Percentiles rank a stretch among this genome's conserved stretches.
Conservation (phyloP, 2,329 filamentous ascomycete genomes). For the Thermothelomyces thermophilus region DNA sequence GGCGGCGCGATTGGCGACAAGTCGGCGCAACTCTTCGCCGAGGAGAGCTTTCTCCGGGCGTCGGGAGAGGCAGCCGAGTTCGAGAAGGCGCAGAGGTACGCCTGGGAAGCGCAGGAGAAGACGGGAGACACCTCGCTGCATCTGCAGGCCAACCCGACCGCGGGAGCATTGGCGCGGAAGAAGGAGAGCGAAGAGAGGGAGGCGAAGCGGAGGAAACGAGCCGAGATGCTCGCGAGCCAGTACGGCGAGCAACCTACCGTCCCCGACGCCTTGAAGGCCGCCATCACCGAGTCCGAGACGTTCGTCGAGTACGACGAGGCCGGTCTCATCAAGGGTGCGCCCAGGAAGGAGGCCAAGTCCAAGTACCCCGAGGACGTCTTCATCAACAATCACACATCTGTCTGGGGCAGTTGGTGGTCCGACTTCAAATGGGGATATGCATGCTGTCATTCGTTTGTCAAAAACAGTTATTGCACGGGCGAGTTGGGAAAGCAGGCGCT, state of each 20-base stretch:
- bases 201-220: slow-evolving; percentile 59
- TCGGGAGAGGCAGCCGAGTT: slow-evolving; percentile 92
- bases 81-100: slow-evolving; percentile 79
- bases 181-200: slow-evolving; percentile 71
- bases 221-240: slow-evolving; percentile 41
- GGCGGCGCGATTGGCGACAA: slow-evolving; percentile 73
- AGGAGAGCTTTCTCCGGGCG: slow-evolving; percentile 83
- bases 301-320: slow-evolving; percentile 94
- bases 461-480: slow-evolving; percentile 97
- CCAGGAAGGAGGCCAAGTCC: slow-evolving; percentile 68
- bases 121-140: slow-evolving; percentile 74
- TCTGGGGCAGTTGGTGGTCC: slow-evolving; percentile 98
- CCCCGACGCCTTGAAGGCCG: slow-evolving; percentile 57
- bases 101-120: slow-evolving; percentile 90
- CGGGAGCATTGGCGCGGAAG: slow-evolving; percentile 76
- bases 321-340: slow-evolving; percentile 82
- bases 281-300: slow-evolving; percentile 71
- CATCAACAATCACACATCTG: slow-evolving; percentile 82
- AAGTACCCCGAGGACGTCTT: slow-evolving; percentile 88
- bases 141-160: slow-evolving; percentile 92
- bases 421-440: slow-evolving; percentile 94
- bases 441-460: slow-evolving; percentile 88
- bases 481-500: slow-evolving; percentile 67
- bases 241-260: slow-evolving; percentile 46
- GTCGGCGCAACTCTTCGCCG: slow-evolving; percentile 75